Evolutionary conservation across 2,329 filamentous ascomycete genomes (phyloP).

Genomic region (Botryotinia narcissicola): DNA sequence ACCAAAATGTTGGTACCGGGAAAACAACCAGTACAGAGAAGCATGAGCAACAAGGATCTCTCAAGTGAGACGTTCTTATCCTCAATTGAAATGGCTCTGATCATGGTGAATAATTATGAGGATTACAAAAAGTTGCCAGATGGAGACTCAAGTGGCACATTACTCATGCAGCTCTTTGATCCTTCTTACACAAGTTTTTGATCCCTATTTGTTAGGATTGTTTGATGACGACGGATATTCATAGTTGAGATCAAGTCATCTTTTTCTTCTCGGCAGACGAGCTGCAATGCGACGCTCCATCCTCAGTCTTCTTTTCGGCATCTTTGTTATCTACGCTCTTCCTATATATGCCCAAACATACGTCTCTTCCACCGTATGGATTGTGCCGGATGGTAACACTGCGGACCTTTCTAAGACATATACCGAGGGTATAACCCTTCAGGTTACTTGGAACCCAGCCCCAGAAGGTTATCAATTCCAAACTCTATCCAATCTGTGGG

Average conservation of each 20-base stretch:
- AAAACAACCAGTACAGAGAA: not conserved
- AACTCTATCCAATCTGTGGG: not conserved
- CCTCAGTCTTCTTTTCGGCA: not conserved
- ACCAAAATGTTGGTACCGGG: not conserved
- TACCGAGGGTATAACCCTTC: not conserved
- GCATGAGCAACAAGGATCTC: not conserved
- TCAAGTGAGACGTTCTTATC: not conserved
- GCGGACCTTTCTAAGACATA: not conserved
- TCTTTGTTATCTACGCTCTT: not conserved
- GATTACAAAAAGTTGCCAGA: not conserved
- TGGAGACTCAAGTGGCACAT: not conserved
- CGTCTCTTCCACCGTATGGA: constrained; percentile 4
- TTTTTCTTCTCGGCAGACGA: not conserved
- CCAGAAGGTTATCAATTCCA: not conserved
- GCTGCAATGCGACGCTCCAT: not conserved
- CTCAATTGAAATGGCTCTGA: not conserved
- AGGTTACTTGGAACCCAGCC: not conserved
- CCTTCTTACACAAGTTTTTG: not conserved
- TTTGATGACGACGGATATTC: not conserved
- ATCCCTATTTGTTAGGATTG: not conserved
- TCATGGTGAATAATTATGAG: not conserved
- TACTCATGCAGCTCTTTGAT: not conserved
- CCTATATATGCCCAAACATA: not conserved
- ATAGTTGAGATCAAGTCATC: too few species aligned
- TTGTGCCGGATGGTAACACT: not conserved